These are phyloP conservation scores for Diaporthe velutina DNA, from an alignment of 2,329 filamentous ascomycete genomes.

Conservation along the genomic window DNA sequence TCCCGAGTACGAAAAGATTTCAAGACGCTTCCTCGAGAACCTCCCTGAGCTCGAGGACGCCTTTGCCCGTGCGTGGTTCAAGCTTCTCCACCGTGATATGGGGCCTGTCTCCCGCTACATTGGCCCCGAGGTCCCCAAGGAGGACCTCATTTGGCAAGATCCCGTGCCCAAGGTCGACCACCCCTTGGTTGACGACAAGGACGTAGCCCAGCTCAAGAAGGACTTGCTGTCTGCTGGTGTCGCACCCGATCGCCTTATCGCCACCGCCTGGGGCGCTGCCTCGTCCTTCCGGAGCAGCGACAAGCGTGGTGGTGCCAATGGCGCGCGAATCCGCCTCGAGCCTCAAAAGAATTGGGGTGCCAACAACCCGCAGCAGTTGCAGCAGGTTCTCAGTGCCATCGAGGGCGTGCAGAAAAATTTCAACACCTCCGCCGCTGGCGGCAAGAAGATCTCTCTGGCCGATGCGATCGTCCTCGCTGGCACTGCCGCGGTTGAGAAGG, in stretches of 20 bases:
- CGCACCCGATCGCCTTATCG: conserved; percentile 71
- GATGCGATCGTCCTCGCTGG: conserved; percentile 85
- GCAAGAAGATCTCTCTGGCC: conserved; percentile 82
- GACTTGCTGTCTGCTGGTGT: conserved; percentile 75
- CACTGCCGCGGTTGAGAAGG: conserved; percentile 78
- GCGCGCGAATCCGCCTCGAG: conserved; percentile 79
- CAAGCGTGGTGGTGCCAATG: conserved; percentile 87
- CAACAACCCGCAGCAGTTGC: conserved; percentile 79
- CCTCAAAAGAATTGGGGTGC: conserved; percentile 80
- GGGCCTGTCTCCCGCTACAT: conserved; percentile 79
- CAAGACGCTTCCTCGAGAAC: conserved; percentile 76
- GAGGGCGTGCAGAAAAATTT: conserved; percentile 76
- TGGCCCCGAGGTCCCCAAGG: conserved; percentile 79
- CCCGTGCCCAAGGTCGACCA: conserved; percentile 73
- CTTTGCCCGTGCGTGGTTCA: conserved; percentile 84
- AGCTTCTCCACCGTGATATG: conserved; percentile 85
- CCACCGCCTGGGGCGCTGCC: conserved; percentile 77
- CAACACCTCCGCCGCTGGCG: conserved; percentile 67
- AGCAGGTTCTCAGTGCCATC: conserved; percentile 71
- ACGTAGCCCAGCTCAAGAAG: conserved; percentile 76
- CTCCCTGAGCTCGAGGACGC: conserved; percentile 77
- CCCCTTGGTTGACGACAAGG: conserved; percentile 70
- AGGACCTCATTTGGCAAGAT: conserved; percentile 82
- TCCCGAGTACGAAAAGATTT: conserved; percentile 81
- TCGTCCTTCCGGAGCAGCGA: conserved; percentile 81